Base-by-base conservation (phyloP, 2,329 filamentous ascomycete genomes). In the Mycosphaerella arachidis region DNA sequence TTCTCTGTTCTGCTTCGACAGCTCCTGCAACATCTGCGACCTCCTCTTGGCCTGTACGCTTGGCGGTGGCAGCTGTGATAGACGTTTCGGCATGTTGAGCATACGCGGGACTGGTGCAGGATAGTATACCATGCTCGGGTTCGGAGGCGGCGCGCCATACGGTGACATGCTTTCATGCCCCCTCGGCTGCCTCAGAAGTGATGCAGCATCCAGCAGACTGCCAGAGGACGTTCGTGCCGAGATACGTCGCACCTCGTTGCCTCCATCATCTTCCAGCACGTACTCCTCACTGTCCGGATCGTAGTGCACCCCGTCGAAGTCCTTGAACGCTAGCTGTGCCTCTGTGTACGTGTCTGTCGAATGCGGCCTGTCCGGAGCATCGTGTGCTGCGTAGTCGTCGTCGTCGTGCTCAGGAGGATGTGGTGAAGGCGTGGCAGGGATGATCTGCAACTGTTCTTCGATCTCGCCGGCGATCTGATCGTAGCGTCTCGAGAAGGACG, bases 71-170 rank as follows among this genome's bases (percentile, higher is more conserved):
- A 86, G 82, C 68, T 87, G 90, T 0, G 92, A 96, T 54, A 97
- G 78, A 68, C 91, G 90, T 48, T 92, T 91, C 0, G 94, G 94
- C 12, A 99, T 78, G 68, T 96, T 97, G 59, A 99, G 82, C 87
- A 96, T 92, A 63, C 89, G 87, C 3, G 94, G 94, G 2, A 99
- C 94, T 1, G 91, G 92, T 3, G 94, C 94, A 13, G 94, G 94
- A 73, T 99, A 99, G 75, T 88, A 97, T 9, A 96, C 85, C 90
- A 97, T 96, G 67, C 87, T 81, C 66, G 93, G 86, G 4, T 86
- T 88, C 1, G 87, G 87, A 29, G 82, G 79, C 1, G 85, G 84
- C 69, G 66, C 67, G 69, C 84, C 76, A 72, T 86, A 87, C 0
- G 85, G 85, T 62, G 83, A 80, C 10, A 84, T 78, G 55, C 77